Conservation (phyloP, 139 green algal genomes). For the Astrephomene gubernaculifera region DNA sequence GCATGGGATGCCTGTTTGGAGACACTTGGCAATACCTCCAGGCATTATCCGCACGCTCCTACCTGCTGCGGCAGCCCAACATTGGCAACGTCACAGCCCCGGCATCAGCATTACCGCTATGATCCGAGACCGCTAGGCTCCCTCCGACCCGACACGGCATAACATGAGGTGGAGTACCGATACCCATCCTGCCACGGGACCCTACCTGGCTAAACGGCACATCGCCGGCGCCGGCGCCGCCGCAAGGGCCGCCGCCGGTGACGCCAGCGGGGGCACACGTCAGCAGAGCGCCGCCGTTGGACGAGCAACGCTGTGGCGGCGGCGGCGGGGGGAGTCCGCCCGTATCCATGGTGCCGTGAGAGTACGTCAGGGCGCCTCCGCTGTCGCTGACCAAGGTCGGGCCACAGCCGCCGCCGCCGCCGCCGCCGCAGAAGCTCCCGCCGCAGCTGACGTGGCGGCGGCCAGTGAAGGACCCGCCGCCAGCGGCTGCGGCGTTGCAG, state of each 20-base stretch:
- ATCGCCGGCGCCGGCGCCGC: background rate
- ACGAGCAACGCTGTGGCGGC: constrained; percentile 1
- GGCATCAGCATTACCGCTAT: background rate
- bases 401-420: background rate
- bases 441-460: background rate
- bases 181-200: background rate
- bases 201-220: background rate
- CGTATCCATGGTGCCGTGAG: constrained; percentile 23
- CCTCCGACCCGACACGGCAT: background rate
- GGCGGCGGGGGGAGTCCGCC: background rate
- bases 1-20: no score
- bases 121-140: background rate
- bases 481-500: background rate
- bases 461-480: background rate
- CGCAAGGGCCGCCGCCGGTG: background rate
- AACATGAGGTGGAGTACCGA: background rate
- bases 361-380: background rate
- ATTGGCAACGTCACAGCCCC: no score
- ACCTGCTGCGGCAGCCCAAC: no score
- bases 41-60: no score
- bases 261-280: no score
- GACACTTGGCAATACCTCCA: no score
- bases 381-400: background rate
- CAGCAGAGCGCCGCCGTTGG: background rate
- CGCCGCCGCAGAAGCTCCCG: background rate